Evolutionary conservation across 1,284 basidiomycete genomes (phyloP).

Genomic region (Xerocomus minutiporus): DNA sequence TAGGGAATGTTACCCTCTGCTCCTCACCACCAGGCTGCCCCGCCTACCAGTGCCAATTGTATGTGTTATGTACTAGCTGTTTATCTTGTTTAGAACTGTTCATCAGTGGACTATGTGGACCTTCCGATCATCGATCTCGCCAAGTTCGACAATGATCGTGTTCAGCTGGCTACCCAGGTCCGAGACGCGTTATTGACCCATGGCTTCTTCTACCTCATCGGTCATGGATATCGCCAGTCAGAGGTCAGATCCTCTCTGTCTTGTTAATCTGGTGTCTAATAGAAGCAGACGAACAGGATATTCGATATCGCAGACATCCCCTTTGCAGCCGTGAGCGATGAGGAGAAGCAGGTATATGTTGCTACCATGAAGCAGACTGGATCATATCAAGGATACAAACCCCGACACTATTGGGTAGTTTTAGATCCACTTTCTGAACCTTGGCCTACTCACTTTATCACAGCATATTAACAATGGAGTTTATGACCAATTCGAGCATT

Average conservation of each 20-base stretch:
- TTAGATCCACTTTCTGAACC: neutral
- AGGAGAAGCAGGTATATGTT: constrained; percentile 55
- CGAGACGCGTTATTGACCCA: constrained; percentile 55
- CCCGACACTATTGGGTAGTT: constrained; percentile 49
- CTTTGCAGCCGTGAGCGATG: constrained; percentile 47
- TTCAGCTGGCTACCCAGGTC: constrained; percentile 44
- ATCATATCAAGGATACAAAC: constrained; percentile 59
- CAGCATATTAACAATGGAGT: constrained; percentile 55
- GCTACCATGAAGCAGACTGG: constrained; percentile 47
- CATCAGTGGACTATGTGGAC: constrained; percentile 61
- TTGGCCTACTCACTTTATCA: neutral
- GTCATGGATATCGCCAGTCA: constrained; percentile 48
- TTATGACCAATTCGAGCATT: constrained; percentile 54
- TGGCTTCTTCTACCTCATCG: constrained; percentile 61
- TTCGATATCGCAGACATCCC: constrained; percentile 63
- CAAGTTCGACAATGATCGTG: constrained; percentile 44
- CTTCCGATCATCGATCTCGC: constrained; percentile 62
- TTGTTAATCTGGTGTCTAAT: neutral
- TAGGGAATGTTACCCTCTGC: constrained; percentile 12
- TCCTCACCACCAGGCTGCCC: constrained; percentile 23
- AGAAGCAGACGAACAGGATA: constrained; percentile 45
- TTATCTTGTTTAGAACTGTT: neutral
- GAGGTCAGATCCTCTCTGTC: constrained; percentile 34
- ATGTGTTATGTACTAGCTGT: too few species aligned
- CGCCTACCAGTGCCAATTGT: too few species aligned